Evolutionary conservation across 208 protist species (phyloP).

Genomic region (Leishmania amazonensis): DNA sequence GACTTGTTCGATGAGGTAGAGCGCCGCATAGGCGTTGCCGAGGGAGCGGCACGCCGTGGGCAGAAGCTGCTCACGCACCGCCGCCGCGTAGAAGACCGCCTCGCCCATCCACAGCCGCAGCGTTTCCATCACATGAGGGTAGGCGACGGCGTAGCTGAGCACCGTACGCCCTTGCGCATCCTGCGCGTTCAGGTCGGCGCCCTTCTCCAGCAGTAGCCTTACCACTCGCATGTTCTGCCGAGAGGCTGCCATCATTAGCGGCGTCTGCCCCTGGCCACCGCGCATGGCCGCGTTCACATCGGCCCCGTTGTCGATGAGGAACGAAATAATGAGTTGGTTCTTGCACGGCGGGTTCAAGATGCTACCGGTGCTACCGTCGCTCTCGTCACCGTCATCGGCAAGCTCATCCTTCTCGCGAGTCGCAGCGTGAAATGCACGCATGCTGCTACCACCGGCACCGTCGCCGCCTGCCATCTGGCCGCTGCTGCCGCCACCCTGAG

Average conservation of each 20-base stretch:
- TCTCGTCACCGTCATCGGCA: neutral
- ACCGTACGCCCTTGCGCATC: conserved; percentile 47
- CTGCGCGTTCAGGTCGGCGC: conserved; percentile 41
- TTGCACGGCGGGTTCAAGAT: conserved; percentile 32
- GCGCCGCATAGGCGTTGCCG: conserved; percentile 40
- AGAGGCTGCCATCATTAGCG: conserved; percentile 75
- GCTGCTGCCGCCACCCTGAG: neutral
- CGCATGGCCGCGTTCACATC: conserved; percentile 56
- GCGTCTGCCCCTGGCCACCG: conserved; percentile 47
- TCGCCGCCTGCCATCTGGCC: neutral
- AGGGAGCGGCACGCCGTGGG: conserved; percentile 51
- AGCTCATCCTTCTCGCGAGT: neutral
- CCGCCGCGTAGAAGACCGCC: conserved; percentile 25
- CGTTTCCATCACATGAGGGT: conserved; percentile 55
- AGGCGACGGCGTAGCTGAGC: conserved; percentile 60
- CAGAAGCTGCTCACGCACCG: conserved; percentile 43
- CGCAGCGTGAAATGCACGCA: neutral
- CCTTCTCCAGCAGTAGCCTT: conserved; percentile 54
- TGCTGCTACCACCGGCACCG: neutral
- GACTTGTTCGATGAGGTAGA: conserved; percentile 76
- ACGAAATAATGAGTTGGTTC: conserved; percentile 61
- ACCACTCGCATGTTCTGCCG: conserved; percentile 48
- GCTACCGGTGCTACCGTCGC: neutral
- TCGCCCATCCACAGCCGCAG: conserved; percentile 53
- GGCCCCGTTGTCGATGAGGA: conserved; percentile 80